These are phyloP conservation scores for Massarina eburnea DNA, from an alignment of 2,329 filamentous ascomycete species.

Conservation along the genomic window DNA sequence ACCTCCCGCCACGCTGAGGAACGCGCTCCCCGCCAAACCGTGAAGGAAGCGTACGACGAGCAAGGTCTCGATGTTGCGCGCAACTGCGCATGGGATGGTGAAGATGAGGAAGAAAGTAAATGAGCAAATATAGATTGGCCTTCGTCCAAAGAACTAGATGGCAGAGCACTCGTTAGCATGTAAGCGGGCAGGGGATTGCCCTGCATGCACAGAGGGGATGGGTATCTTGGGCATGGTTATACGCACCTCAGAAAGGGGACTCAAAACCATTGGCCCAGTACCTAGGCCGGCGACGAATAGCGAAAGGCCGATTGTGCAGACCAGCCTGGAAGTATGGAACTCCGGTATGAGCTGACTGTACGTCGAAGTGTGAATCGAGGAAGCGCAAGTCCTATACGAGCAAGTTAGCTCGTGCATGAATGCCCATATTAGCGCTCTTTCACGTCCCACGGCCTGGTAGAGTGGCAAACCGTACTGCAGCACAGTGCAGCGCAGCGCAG, in stretches of 20 bases:
- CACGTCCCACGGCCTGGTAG: background rate
- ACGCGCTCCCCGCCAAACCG: constrained; percentile 67
- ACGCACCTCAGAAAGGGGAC: constrained; percentile 53
- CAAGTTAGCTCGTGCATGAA: constrained; percentile 5
- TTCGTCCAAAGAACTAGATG: constrained; percentile 72
- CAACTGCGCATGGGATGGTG: constrained; percentile 78
- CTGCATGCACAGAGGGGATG: constrained; percentile 4
- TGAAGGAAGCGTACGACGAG: constrained; percentile 76
- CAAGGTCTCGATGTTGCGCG: constrained; percentile 79
- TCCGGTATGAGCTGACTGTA: constrained; percentile 76
- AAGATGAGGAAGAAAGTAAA: constrained; percentile 77
- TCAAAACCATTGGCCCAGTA: constrained; percentile 58
- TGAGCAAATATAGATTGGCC: constrained; percentile 76
- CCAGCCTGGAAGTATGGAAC: constrained; percentile 69
- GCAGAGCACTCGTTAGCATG: constrained; percentile 2
- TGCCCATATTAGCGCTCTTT: background rate
- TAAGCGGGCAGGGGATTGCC: background rate
- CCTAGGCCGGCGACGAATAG: constrained; percentile 78
- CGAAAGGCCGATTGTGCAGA: constrained; percentile 79
- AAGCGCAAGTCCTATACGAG: constrained; percentile 69
- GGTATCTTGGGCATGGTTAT: background rate
- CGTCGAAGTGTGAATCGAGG: constrained; percentile 85
- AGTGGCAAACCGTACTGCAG: background rate
- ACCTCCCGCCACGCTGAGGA: constrained; percentile 72
- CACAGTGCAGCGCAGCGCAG: too few relatives aligned